A percentile compares a stretch with the other conserved stretches of the same genome.
Evolutionary conservation across 805 yeast genomes (phyloP).

Genomic region (Teunomyces barrocoloradensis): DNA sequence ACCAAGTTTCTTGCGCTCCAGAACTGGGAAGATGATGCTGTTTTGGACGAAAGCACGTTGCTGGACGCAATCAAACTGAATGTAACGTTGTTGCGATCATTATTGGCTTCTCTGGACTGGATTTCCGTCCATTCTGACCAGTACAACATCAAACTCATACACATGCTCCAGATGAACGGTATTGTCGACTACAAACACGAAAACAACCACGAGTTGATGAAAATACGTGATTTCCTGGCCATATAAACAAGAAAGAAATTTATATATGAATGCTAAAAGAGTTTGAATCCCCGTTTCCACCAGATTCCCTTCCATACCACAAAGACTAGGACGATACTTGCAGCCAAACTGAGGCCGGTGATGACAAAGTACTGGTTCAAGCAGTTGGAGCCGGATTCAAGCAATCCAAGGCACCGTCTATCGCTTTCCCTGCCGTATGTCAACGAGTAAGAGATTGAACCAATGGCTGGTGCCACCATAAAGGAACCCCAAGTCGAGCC

Average conservation of each 20-base stretch:
- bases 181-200: conserved; percentile 4
- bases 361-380: conserved; percentile 26
- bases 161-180: conserved; percentile 9
- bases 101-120: conserved; percentile 4
- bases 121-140: not conserved
- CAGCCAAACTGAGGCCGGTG: conserved; percentile 22
- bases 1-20: conserved; percentile 19
- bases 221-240: conserved; percentile 1
- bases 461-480: conserved; percentile 85
- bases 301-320: conserved; percentile 30
- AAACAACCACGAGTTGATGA: not conserved
- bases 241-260: not conserved
- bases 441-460: conserved; percentile 66
- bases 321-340: conserved; percentile 24
- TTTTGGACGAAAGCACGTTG: conserved; percentile 17
- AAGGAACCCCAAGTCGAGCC: conserved; percentile 94
- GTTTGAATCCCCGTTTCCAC: conserved; percentile 26
- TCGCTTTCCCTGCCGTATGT: conserved; percentile 68
- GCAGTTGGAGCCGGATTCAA: conserved; percentile 14
- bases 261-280: conserved; percentile 15
- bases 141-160: conserved; percentile 2
- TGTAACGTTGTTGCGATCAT: conserved; percentile 5
- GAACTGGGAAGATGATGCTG: conserved; percentile 19
- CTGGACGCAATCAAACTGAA: conserved; percentile 11
- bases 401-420: conserved; percentile 21